phyloP scores from a whole-genome alignment of 78 protist species.

The Isochrysis galbana region DNA sequence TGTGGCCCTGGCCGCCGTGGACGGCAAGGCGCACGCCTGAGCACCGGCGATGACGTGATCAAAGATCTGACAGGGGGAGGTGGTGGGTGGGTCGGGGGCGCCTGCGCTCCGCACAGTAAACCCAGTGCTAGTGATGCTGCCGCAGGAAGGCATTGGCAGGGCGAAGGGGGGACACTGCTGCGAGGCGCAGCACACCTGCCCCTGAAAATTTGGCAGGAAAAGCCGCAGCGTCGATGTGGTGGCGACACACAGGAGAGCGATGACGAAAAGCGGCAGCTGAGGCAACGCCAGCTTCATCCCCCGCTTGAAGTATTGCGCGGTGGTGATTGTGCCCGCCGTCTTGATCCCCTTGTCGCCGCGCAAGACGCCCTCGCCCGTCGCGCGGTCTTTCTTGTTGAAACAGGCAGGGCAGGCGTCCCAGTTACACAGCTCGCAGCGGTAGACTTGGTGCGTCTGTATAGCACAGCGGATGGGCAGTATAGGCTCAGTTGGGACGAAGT shows the following conservation, averaged over 20 bases:
- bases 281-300: neutral
- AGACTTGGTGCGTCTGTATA: neutral
- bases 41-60: neutral
- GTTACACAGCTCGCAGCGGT: constrained; percentile 3
- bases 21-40: neutral
- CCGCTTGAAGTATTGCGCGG: neutral
- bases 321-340: neutral
- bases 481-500: no score
- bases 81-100: no score
- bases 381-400: neutral
- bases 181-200: no score
- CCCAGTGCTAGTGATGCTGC: no score
- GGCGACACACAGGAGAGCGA: neutral
- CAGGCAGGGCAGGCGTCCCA: constrained; percentile 17
- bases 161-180: no score
- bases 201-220: neutral
- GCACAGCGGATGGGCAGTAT: no score
- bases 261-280: neutral
- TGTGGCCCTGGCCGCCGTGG: no score
- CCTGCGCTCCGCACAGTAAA: no score
- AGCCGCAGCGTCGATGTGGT: neutral
- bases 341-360: neutral
- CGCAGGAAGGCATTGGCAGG: no score
- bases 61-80: no score
- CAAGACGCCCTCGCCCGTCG: constrained; percentile 14